Percentiles rank a stretch among this genome's conserved stretches.
These are phyloP conservation scores for Yamadazyma conglobata DNA, from an alignment of 1,139 yeast species.

Conservation along the genomic window DNA sequence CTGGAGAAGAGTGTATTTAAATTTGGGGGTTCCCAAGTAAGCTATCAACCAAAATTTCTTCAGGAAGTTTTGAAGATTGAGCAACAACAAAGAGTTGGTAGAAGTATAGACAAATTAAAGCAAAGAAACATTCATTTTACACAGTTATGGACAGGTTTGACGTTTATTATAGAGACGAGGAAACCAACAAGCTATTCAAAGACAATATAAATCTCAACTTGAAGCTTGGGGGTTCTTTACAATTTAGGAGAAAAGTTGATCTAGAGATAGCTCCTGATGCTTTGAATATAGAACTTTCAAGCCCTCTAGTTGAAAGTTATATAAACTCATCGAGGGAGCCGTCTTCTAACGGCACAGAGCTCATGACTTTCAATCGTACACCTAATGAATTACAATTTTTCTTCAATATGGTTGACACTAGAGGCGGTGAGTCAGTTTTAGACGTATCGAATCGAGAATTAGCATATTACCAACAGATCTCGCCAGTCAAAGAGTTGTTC, in stretches of 20 bases:
- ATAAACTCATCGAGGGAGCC: too few relatives aligned
- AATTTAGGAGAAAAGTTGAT: constrained; percentile 3
- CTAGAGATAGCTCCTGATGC: too few relatives aligned
- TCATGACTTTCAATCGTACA: not conserved
- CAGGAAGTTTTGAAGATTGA: not conserved
- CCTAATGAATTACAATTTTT: constrained; percentile 4
- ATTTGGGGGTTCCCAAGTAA: too few relatives aligned
- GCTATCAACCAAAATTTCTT: not conserved
- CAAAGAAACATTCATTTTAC: too few relatives aligned
- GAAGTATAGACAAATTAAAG: too few relatives aligned
- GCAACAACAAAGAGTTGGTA: not conserved
- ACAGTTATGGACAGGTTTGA: not conserved
- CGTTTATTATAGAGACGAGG: constrained; percentile 14
- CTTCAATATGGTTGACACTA: constrained; percentile 3
- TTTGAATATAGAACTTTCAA: not conserved
- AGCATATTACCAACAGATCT: constrained; percentile 2
- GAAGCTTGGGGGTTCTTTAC: constrained; percentile 14
- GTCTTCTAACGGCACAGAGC: too few relatives aligned
- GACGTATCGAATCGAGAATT: constrained; percentile 4
- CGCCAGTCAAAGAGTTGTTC: constrained; percentile 6
- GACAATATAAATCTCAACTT: constrained; percentile 14
- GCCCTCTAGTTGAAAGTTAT: not conserved
- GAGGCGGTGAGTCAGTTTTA: constrained; percentile 2
- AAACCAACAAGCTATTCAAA: constrained; percentile 12
- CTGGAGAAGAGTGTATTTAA: too few relatives aligned